These are phyloP conservation scores for Corchorus capsularis DNA, from an alignment of 345 rosid species.

Conservation along the genomic window DNA sequence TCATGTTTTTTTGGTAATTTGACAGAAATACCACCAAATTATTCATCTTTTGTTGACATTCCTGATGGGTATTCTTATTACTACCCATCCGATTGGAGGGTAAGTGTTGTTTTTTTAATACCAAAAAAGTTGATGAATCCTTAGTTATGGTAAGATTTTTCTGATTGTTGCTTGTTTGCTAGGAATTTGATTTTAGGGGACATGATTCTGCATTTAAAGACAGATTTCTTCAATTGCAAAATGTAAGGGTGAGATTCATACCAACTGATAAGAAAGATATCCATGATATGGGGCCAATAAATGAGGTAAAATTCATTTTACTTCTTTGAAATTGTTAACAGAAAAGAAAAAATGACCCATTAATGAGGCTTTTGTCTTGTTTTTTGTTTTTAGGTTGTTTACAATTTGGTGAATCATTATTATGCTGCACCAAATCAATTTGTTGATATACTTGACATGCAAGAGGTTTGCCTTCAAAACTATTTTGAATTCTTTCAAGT, in stretches of 20 bases:
- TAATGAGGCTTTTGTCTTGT: no score
- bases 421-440: slow-evolving; percentile 78
- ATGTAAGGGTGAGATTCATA: slow-evolving; percentile 84
- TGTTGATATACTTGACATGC: slow-evolving; percentile 55
- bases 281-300: slow-evolving; percentile 80
- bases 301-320: slow-evolving; percentile 49
- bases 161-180: background rate
- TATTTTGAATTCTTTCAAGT: background rate
- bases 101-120: slow-evolving; percentile 33
- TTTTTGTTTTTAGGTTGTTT: slow-evolving; percentile 49
- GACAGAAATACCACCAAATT: slow-evolving; percentile 66
- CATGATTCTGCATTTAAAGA: slow-evolving; percentile 94
- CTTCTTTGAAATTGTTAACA: background rate
- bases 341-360: background rate
- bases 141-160: slow-evolving; percentile 1
- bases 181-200: slow-evolving; percentile 86
- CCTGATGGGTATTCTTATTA: slow-evolving; percentile 79
- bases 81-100: slow-evolving; percentile 93
- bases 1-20: background rate
- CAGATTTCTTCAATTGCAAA: slow-evolving; percentile 68
- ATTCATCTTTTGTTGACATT: slow-evolving; percentile 58
- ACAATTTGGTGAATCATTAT: slow-evolving; percentile 55
- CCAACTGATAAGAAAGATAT: slow-evolving; percentile 75
- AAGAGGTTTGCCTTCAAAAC: slow-evolving; percentile 53
- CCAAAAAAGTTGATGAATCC: background rate